Evolutionary conservation across 139 green algal genomes (phyloP).

Genomic region (Chlorella sp.): DNA sequence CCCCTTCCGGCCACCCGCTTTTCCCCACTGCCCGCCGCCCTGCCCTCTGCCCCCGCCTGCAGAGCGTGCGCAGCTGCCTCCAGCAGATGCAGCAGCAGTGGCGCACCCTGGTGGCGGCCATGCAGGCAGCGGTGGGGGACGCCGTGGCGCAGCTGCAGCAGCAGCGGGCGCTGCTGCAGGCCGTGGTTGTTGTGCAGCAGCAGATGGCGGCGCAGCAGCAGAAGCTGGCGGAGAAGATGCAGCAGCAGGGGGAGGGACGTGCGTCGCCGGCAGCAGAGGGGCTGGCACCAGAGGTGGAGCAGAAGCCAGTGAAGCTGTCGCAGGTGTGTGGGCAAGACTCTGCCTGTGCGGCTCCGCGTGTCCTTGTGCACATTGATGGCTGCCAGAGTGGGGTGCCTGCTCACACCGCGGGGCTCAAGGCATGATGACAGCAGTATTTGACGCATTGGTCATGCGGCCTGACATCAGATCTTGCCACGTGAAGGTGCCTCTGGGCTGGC

Average conservation of each 20-base stretch:
- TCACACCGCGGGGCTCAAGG: no score
- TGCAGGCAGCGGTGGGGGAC: constrained; percentile 16
- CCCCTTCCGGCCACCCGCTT: neutral
- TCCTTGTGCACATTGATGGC: no score
- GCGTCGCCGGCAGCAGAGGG: no score
- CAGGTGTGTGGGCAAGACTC: no score
- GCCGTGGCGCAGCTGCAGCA: neutral
- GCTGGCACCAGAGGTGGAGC: no score
- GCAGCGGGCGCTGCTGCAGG: neutral
- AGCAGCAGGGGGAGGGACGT: neutral
- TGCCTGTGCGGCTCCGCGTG: no score
- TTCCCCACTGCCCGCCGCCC: neutral
- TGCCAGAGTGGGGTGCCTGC: no score
- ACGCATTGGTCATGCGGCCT: no score
- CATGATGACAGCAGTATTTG: no score
- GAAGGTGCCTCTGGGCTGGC: no score
- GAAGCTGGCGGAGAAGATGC: neutral
- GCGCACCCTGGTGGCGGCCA: neutral
- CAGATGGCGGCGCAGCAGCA: neutral
- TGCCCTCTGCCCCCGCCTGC: neutral
- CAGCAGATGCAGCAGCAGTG: constrained; percentile 25
- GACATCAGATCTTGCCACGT: no score
- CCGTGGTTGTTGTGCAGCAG: neutral
- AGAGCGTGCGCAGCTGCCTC: constrained; percentile 1
- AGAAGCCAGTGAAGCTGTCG: no score